These are phyloP conservation scores for Kurtzmaniella quercitrusa DNA, from an alignment of 1,139 yeast species.

Conservation along the genomic window DNA sequence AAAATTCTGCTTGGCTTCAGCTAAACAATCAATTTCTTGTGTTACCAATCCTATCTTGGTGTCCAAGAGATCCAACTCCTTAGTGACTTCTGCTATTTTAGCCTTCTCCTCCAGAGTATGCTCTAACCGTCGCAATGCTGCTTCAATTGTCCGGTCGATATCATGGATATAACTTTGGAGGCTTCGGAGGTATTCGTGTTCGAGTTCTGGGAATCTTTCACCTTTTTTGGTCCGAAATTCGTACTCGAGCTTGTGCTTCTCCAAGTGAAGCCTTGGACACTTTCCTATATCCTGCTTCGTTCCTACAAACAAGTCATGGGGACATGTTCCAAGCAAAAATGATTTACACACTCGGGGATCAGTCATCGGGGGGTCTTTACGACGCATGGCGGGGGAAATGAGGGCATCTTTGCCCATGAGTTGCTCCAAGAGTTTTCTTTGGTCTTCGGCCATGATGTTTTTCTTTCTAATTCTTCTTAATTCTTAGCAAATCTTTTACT, in stretches of 20 bases:
- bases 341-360: slow-evolving; percentile 74
- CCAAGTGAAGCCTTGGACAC: slow-evolving; percentile 75
- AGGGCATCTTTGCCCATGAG: slow-evolving; percentile 71
- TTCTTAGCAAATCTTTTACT: no score
- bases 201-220: slow-evolving; percentile 62
- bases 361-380: slow-evolving; percentile 49
- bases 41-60: slow-evolving; percentile 62
- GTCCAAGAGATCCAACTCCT: slow-evolving; percentile 65
- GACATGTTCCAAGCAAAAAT: slow-evolving; percentile 83
- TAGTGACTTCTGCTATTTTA: slow-evolving; percentile 57
- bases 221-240: slow-evolving; percentile 53
- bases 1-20: slow-evolving; percentile 45
- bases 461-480: no score
- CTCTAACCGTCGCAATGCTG: slow-evolving; percentile 66
- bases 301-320: slow-evolving; percentile 77
- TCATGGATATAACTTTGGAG: slow-evolving; percentile 57
- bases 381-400: slow-evolving; percentile 29
- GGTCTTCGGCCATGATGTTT: slow-evolving; percentile 63
- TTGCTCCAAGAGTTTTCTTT: slow-evolving; percentile 71
- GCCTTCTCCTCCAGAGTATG: slow-evolving; percentile 75
- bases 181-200: slow-evolving; percentile 59
- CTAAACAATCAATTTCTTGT: slow-evolving; percentile 63
- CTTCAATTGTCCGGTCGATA: slow-evolving; percentile 61
- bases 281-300: slow-evolving; percentile 82
- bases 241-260: slow-evolving; percentile 72